Conservation (phyloP, 495 filamentous ascomycete genomes). For the Talaromyces ruber region DNA sequence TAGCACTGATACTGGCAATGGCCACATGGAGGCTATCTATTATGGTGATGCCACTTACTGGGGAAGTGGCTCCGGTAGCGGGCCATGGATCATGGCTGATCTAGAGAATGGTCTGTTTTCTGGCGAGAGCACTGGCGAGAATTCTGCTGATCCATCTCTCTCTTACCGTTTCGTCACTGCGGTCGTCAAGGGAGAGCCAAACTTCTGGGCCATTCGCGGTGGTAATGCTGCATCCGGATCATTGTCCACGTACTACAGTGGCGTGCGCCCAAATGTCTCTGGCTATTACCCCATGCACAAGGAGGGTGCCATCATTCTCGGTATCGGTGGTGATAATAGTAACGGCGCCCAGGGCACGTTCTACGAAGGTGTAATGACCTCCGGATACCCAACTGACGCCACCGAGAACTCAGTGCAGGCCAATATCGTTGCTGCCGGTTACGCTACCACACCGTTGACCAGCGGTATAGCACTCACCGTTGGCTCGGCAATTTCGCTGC, state of each 20-base stretch:
- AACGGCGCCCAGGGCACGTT: conserved; percentile 47
- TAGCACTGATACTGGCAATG: conserved; percentile 44
- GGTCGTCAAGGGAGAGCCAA: conserved; percentile 40
- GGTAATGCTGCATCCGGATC: conserved; percentile 43
- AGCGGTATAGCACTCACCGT: conserved; percentile 39
- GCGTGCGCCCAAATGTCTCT: conserved; percentile 31
- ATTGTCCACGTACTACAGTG: conserved; percentile 47
- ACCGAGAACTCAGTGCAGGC: conserved; percentile 49
- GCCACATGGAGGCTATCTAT: conserved; percentile 57
- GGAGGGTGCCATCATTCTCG: conserved; percentile 53
- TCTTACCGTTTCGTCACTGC: conserved; percentile 44
- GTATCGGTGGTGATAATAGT: conserved; percentile 52
- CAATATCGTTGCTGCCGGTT: conserved; percentile 48
- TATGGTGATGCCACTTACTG: conserved; percentile 39
- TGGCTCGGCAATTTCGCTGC: conserved; percentile 41
- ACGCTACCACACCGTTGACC: conserved; percentile 35
- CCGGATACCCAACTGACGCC: conserved; percentile 46
- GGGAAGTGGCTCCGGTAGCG: conserved; percentile 43
- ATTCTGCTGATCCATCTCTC: conserved; percentile 37
- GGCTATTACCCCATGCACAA: conserved; percentile 55
- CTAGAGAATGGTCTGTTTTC: conserved; percentile 53
- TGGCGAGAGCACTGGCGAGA: conserved; percentile 26
- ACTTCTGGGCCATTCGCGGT: conserved; percentile 46
- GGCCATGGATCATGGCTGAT: conserved; percentile 56
- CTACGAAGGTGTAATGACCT: conserved; percentile 54